Evolutionary conservation across 306 rosid species (phyloP), one percentile per base, ranked within the genome.

Genomic region (Malus sieversii): DNA sequence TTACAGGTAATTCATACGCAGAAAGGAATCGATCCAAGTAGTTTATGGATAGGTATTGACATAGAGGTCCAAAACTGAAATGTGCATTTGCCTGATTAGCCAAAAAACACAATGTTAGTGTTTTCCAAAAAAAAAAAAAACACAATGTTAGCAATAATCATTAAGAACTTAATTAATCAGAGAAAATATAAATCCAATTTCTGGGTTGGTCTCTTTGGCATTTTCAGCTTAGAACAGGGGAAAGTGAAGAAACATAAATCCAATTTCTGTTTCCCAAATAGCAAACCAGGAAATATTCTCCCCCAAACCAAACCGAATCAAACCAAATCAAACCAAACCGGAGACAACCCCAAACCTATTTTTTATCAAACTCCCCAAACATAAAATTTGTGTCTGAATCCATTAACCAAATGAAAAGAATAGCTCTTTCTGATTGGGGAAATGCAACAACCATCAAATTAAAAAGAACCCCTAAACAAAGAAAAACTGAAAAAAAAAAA

Each of bases 21-120:
- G 96, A 85, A 64, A 96, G 97, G 86, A 96, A 96, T 0, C 99
- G 92, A 76, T 96, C 99, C 92, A 96, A 78, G 88, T 90, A 96
- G 88, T 85, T 92, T 75, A 90, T 75, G 29, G 99, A 87, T 72
- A 96, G 84, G 78, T 90, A 96, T 67, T 83, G 83, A 79, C 87
- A 90, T 18, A 92, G 92, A 76, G 98, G 92, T 68, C 97, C 99
- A 81, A 96, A 96, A 42, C 86, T 85, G 68, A 96, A 90, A 84
- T 88, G 89, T 16, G 85, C 83, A 35, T 86, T 84, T 59, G 86
- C 98, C 99, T 96, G 84, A 72, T 71, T 72, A 89, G 66, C 71
- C 59, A 51, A 61, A 60, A 72, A 40, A 61, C 12, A 60, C 8
- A 35, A 35, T 6, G 40, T 35, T 35, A 35, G 40, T 35, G 40